A percentile compares a stretch with the other conserved stretches of the same genome.
These are phyloP conservation scores for Seminavis robusta DNA, from an alignment of 108 stramenopile species.

Conservation along the genomic window DNA sequence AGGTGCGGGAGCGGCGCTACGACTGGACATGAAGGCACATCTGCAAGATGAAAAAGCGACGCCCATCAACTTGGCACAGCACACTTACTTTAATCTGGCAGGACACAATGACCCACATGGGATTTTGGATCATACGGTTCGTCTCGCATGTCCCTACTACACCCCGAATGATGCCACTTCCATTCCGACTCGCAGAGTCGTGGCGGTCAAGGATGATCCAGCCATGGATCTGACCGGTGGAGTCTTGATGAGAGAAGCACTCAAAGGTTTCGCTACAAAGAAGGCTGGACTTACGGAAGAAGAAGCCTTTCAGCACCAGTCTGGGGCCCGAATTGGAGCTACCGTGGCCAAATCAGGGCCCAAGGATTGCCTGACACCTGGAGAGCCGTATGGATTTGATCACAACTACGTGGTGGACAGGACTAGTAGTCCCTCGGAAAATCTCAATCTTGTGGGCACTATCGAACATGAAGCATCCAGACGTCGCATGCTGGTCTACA, in stretches of 20 bases:
- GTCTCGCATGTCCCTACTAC: conserved; percentile 49
- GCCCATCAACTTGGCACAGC: conserved; percentile 76
- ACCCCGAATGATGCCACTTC: conserved; percentile 58
- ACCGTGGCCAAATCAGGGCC: conserved; percentile 14
- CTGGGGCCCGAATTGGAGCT: not conserved
- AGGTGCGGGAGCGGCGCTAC: conserved; percentile 27
- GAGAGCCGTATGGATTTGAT: conserved; percentile 70
- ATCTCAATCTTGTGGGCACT: not conserved
- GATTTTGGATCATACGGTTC: conserved; percentile 65
- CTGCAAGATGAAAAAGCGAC: conserved; percentile 34
- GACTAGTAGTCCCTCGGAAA: not conserved
- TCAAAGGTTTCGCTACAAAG: conserved; percentile 31
- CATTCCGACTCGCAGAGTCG: conserved; percentile 73
- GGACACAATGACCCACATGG: conserved; percentile 23
- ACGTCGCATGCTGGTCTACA: conserved; percentile 2
- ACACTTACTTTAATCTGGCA: conserved; percentile 84
- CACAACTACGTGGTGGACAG: conserved; percentile 72
- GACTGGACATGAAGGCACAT: conserved; percentile 48
- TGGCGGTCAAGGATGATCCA: conserved; percentile 31
- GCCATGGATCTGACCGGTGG: conserved; percentile 59
- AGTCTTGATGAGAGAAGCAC: conserved; percentile 37
- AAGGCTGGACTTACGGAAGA: conserved; percentile 19
- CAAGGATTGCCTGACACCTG: not conserved
- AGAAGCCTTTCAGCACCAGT: conserved; percentile 17
- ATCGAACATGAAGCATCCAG: not conserved